Base-by-base conservation (phyloP, 228 moss, liverwort and hornwort genomes). In the Sphagnum magellanicum region DNA sequence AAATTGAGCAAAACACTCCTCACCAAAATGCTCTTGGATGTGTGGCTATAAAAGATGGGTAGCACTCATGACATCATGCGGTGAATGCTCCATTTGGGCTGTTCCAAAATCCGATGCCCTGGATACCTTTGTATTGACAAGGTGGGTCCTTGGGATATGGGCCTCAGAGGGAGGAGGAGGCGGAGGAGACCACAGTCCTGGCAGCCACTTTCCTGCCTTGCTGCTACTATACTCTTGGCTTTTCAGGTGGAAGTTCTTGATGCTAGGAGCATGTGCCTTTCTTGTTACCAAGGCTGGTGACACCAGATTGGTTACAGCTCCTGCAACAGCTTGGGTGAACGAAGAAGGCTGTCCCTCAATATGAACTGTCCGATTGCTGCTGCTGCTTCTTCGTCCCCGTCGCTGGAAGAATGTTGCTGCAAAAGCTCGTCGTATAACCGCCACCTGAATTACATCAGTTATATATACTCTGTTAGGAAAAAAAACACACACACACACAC, bases 331-430 rank as follows among this genome's bases (percentile, higher is more conserved):
- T 69, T 78, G 84, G 16, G 70, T 53, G 8, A 77, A 66, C 4
- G 75, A 60, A 5, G 64, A 69, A 16, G 77, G 83, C 65, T 75
- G 77, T 15, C 69, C 73, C 4, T 70, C 67, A 59, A 67, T 70
- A 48, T 76, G 81, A 5, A 58, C 65, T 50, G 72, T 49, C 3
- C 75, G 59, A 61, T 84, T 79, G 5, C 63, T 79, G 62, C 77
- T 77, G 5, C 63, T 79, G 63, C 75, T 78, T 48, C 84, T 75
- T 69, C 84, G 81, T 10, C 82, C 76, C 63, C 88, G 72, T 67
- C 84, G 88, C 67, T 88, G 88, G 76, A 78, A 81, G 60, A 88
- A 79, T 0, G 88, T 84, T 0, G 84, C 82, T 49, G 88, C 75
- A 48, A 88, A 84, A 50, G 88, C 88, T 74, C 82, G 63, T 61